Conservation (phyloP, 805 yeast species). For the Spathaspora girioi region DNA sequence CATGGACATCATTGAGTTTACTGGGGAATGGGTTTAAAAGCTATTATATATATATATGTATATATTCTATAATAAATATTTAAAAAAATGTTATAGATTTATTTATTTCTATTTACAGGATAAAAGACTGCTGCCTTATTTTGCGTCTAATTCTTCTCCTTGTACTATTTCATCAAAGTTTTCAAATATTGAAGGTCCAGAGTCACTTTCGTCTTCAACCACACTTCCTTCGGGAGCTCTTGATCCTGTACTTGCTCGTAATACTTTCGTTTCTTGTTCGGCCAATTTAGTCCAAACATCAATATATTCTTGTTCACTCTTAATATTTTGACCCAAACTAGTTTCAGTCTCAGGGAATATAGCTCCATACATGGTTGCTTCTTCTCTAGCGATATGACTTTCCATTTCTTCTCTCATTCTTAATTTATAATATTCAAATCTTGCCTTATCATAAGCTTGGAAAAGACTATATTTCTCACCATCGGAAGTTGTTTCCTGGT, state of each 20-base stretch:
- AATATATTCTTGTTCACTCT: slow-evolving; percentile 66
- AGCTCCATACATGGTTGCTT: slow-evolving; percentile 82
- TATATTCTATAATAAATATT: background rate
- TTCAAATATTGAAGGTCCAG: slow-evolving; percentile 15
- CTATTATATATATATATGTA: background rate
- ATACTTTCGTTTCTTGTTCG: slow-evolving; percentile 53
- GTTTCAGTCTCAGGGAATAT: slow-evolving; percentile 49
- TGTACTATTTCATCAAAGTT: background rate
- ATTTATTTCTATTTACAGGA: slow-evolving; percentile 2
- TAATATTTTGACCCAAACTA: slow-evolving; percentile 62
- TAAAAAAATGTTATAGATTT: background rate
- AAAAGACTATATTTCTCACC: slow-evolving; percentile 29
- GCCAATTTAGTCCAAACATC: slow-evolving; percentile 76
- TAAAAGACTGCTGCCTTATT: background rate
- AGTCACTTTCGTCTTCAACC: slow-evolving; percentile 10
- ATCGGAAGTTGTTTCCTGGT: slow-evolving; percentile 7
- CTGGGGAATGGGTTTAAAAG: background rate
- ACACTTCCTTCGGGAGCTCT: slow-evolving; percentile 19
- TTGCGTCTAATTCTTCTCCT: slow-evolving; percentile 3
- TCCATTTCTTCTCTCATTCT: slow-evolving; percentile 83
- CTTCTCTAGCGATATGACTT: slow-evolving; percentile 71
- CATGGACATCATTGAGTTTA: slow-evolving; percentile 21
- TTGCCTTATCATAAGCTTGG: slow-evolving; percentile 80
- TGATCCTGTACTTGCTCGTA: slow-evolving; percentile 41
- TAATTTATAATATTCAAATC: slow-evolving; percentile 82